These are phyloP conservation scores for Candida vartiovaarae DNA, from an alignment of 805 yeast species.

Conservation along the genomic window DNA sequence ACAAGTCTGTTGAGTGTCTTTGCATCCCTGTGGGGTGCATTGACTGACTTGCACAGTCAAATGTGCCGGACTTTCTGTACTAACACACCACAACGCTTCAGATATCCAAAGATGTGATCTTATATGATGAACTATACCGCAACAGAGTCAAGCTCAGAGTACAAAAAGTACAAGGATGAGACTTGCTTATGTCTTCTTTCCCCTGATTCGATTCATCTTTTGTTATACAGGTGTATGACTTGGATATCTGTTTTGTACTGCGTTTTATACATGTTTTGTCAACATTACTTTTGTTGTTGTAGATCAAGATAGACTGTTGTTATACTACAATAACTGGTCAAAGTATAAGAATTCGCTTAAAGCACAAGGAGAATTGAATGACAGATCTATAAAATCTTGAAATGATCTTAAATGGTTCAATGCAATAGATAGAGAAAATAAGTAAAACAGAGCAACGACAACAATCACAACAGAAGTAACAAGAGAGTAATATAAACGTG, in stretches of 20 bases:
- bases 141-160: slow-evolving; percentile 92
- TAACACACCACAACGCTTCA: neutral
- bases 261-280: neutral
- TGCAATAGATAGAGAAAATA: too few species aligned
- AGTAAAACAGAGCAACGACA: too few species aligned
- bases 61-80: slow-evolving; percentile 44
- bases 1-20: slow-evolving; percentile 8
- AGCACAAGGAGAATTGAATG: neutral
- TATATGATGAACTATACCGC: slow-evolving; percentile 71
- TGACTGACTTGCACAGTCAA: slow-evolving; percentile 47
- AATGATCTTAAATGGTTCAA: too few species aligned
- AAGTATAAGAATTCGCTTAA: too few species aligned
- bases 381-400: too few species aligned
- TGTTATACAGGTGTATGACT: slow-evolving; percentile 17
- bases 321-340: too few species aligned
- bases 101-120: slow-evolving; percentile 11
- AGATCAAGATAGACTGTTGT: too few species aligned
- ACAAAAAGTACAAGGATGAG: slow-evolving; percentile 51
- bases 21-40: neutral
- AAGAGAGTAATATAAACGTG: too few species aligned
- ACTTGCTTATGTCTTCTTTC: slow-evolving; percentile 41
- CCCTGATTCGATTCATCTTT: neutral
- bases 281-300: too few species aligned
- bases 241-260: slow-evolving; percentile 9
- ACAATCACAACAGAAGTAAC: too few species aligned